Evolutionary conservation across 2,329 filamentous ascomycete genomes (phyloP).

Genomic region (Diaporthe batatas): DNA sequence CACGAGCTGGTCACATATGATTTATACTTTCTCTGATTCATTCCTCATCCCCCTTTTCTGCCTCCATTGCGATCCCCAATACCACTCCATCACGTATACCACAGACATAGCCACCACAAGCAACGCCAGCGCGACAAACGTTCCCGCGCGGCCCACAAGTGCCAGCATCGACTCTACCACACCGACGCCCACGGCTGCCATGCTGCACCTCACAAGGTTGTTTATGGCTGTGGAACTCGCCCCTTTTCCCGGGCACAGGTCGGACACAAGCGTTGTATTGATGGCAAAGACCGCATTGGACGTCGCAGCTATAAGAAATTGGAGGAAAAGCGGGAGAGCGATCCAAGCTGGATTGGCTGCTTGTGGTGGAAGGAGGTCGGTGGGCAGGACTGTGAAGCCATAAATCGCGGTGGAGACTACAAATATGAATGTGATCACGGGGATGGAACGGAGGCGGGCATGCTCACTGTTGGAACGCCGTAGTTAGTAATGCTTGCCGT

Average conservation of each 20-base stretch:
- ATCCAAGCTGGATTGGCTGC: slow-evolving; percentile 45
- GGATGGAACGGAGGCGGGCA: slow-evolving; percentile 55
- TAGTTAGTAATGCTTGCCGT: background rate
- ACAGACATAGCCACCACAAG: slow-evolving; percentile 32
- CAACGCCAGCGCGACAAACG: slow-evolving; percentile 42
- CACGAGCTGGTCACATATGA: no score
- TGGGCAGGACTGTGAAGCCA: slow-evolving; percentile 50
- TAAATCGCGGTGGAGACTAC: slow-evolving; percentile 52
- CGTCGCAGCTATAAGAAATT: slow-evolving; percentile 54
- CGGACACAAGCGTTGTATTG: slow-evolving; percentile 53
- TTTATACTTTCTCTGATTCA: background rate
- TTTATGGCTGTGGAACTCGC: slow-evolving; percentile 53
- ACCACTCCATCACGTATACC: slow-evolving; percentile 19
- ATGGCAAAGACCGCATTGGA: slow-evolving; percentile 55
- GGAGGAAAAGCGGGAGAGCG: slow-evolving; percentile 47
- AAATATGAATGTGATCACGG: slow-evolving; percentile 55
- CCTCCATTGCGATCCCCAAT: slow-evolving; percentile 29
- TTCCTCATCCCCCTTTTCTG: slow-evolving; percentile 18
- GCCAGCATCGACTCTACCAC: slow-evolving; percentile 44
- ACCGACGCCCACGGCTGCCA: slow-evolving; percentile 49
- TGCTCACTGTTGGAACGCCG: slow-evolving; percentile 47
- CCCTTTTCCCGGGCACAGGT: slow-evolving; percentile 50
- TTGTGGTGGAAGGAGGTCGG: background rate
- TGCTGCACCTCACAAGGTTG: slow-evolving; percentile 51
- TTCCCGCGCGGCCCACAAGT: slow-evolving; percentile 32